Evolutionary conservation across 2,329 filamentous ascomycete genomes (phyloP).

Genomic region (Massarina eburnea): DNA sequence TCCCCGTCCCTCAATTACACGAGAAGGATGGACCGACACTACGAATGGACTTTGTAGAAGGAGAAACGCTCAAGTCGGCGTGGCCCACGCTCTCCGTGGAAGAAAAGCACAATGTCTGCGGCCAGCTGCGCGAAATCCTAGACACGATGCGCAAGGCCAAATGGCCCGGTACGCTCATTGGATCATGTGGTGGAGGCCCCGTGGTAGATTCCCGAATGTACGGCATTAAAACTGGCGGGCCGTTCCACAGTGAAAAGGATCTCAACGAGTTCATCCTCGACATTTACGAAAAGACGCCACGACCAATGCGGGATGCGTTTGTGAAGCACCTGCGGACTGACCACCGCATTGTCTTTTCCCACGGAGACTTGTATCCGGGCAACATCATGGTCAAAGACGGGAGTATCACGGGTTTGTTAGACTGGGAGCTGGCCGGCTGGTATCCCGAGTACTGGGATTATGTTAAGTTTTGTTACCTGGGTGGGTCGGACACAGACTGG

Average conservation of each 20-base stretch:
- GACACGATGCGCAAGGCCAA: constrained; percentile 7
- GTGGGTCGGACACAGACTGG: constrained; percentile 5
- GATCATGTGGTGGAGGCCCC: constrained; percentile 8
- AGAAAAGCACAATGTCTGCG: constrained; percentile 8
- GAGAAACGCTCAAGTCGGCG: constrained; percentile 6
- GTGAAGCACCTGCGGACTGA: constrained; percentile 4
- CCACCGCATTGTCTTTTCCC: constrained; percentile 16
- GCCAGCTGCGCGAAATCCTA: constrained; percentile 10
- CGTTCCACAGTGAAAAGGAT: constrained; percentile 3
- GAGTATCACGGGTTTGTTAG: constrained; percentile 10
- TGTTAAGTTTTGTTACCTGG: constrained; percentile 11
- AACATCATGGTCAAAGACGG: constrained; percentile 17
- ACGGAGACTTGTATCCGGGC: constrained; percentile 13
- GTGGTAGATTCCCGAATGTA: constrained; percentile 5
- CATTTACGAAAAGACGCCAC: constrained; percentile 4
- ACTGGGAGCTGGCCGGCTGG: constrained; percentile 15
- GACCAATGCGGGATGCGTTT: constrained; percentile 4
- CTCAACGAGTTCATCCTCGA: constrained; percentile 9
- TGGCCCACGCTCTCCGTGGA: constrained; percentile 9
- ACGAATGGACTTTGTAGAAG: constrained; percentile 14
- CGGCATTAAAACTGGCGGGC: constrained; percentile 4
- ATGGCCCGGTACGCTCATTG: constrained; percentile 4
- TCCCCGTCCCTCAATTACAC: constrained; percentile 9
- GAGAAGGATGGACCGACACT: constrained; percentile 2
- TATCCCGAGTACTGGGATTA: constrained; percentile 19